Percentiles rank a stretch among this genome's conserved stretches.
Conservation (phyloP, 2,329 filamentous ascomycete genomes). For the Diaporthe citrichinensis region DNA sequence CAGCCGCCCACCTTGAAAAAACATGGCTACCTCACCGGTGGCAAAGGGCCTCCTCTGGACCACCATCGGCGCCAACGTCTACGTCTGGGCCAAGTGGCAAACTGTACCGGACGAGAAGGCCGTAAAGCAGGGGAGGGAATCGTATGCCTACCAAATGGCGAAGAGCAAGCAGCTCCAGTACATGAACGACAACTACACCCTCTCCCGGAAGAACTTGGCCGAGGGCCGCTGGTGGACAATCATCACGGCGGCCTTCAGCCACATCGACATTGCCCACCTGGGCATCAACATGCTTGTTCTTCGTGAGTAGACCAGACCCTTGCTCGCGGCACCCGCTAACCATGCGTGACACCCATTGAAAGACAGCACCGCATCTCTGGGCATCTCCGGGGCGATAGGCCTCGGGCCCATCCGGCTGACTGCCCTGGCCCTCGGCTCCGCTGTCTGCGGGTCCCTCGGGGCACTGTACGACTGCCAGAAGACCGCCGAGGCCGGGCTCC, state of each 20-base stretch:
- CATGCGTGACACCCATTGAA: background rate
- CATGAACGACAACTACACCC: conserved; percentile 45
- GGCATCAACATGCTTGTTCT: conserved; percentile 46
- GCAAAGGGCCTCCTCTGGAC: conserved; percentile 40
- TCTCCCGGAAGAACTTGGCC: conserved; percentile 42
- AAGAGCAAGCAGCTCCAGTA: conserved; percentile 3
- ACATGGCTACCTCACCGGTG: background rate
- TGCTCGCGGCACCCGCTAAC: background rate
- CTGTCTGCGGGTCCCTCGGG: conserved; percentile 42
- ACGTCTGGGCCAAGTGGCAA: conserved; percentile 36
- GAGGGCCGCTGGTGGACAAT: conserved; percentile 47
- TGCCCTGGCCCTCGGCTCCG: conserved; percentile 44
- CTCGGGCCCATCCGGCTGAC: conserved; percentile 39
- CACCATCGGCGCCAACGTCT: conserved; percentile 40
- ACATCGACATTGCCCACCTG: conserved; percentile 43
- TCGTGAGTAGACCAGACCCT: conserved; percentile 15
- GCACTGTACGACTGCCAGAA: conserved; percentile 40
- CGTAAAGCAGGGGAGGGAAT: background rate
- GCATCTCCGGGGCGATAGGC: conserved; percentile 37
- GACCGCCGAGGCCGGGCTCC: conserved; percentile 32
- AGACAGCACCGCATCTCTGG: conserved; percentile 38
- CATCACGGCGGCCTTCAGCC: conserved; percentile 45
- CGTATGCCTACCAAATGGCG: conserved; percentile 9
- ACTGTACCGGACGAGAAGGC: background rate
- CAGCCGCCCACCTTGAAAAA: background rate